A percentile compares a stretch with the other conserved stretches of the same genome.
Conservation (phyloP, 1,284 basidiomycete species). For the Vanrija pseudolonga region DNA sequence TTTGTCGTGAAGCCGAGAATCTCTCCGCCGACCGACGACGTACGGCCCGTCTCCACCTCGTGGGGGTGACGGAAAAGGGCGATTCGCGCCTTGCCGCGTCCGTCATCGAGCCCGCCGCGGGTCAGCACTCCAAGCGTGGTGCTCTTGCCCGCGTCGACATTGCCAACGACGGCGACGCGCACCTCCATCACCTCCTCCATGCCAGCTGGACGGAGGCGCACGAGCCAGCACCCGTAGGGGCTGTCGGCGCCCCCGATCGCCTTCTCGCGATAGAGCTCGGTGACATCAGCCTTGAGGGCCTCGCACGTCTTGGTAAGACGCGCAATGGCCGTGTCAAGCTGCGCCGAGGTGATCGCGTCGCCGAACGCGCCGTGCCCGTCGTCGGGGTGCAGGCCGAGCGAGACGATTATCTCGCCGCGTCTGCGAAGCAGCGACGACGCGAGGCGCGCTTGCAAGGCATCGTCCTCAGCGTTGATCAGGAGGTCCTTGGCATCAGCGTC, state of each 20-base stretch:
- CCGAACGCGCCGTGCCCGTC: constrained; percentile 9
- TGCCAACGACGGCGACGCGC: constrained; percentile 90
- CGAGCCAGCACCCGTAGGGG: constrained; percentile 40
- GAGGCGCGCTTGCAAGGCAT: constrained; percentile 33
- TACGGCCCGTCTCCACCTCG: constrained; percentile 92
- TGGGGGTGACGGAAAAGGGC: constrained; percentile 95
- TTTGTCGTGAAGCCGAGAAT: constrained; percentile 77
- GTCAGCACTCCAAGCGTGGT: constrained; percentile 72
- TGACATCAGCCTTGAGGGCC: constrained; percentile 35
- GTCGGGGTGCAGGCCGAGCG: constrained; percentile 41
- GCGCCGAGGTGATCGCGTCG: constrained; percentile 9
- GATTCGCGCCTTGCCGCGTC: constrained; percentile 86
- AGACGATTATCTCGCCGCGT: constrained; percentile 44
- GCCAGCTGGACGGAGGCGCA: constrained; percentile 39
- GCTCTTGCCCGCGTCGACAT: constrained; percentile 80
- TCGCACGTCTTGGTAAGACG: constrained; percentile 23
- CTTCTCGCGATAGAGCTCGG: constrained; percentile 36
- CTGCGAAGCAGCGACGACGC: constrained; percentile 32
- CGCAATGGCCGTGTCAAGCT: constrained; percentile 27
- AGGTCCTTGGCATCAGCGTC: constrained; percentile 25
- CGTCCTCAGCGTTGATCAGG: constrained; percentile 25
- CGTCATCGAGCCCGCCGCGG: constrained; percentile 84
- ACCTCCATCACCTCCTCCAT: constrained; percentile 65
- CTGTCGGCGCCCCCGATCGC: not conserved
- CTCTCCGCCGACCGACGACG: constrained; percentile 95